These are phyloP conservation scores for Zea luxurians DNA, from an alignment of 176 grass and related monocot genomes.

Conservation along the genomic window DNA sequence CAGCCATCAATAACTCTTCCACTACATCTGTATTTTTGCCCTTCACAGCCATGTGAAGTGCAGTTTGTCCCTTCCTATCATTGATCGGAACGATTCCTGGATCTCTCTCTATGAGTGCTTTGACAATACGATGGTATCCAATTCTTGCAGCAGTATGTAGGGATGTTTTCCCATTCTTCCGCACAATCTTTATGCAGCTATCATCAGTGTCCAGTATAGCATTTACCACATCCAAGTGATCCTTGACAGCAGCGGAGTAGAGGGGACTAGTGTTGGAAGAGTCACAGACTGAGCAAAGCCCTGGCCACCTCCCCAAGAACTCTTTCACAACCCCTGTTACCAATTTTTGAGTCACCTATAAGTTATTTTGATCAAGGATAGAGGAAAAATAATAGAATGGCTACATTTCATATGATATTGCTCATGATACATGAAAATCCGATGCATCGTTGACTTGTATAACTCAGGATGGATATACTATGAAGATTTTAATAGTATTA, in stretches of 20 bases:
- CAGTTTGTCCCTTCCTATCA: conserved; percentile 95
- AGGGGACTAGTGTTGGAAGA: conserved; percentile 83
- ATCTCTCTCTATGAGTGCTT: conserved; percentile 73
- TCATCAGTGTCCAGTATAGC: conserved; percentile 69
- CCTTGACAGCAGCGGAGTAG: conserved; percentile 87
- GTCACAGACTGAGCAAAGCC: conserved; percentile 65
- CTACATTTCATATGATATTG: neutral
- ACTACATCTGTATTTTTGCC: conserved; percentile 92
- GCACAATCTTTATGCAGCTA: conserved; percentile 65
- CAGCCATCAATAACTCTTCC: conserved; percentile 78
- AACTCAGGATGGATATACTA: neutral
- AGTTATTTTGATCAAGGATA: neutral
- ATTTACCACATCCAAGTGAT: conserved; percentile 91
- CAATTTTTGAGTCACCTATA: conserved; percentile 14
- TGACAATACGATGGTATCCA: conserved; percentile 78
- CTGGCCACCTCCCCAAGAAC: conserved; percentile 67
- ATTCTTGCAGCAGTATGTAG: conserved; percentile 81
- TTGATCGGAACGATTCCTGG: conserved; percentile 70
- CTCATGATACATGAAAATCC: neutral
- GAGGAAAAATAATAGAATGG: neutral
- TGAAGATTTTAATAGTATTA: neutral
- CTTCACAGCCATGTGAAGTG: conserved; percentile 99
- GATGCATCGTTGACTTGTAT: neutral
- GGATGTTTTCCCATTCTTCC: conserved; percentile 90
- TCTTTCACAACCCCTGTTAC: conserved; percentile 73